Evolutionary conservation across 176 grass and related monocot genomes (phyloP).

Genomic region (Oryza brachyantha): DNA sequence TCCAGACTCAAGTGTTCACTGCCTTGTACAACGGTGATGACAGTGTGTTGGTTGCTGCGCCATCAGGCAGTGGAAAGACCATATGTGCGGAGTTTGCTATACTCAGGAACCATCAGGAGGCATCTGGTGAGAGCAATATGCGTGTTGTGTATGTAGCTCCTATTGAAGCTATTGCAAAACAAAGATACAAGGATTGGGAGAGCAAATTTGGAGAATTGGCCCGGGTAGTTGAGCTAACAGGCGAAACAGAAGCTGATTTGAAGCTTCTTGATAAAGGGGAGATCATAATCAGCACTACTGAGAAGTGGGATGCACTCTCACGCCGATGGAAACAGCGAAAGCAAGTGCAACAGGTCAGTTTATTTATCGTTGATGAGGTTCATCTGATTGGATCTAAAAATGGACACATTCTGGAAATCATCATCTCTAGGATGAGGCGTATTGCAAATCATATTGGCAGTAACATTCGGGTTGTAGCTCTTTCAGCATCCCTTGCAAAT

Average conservation of each 20-base stretch:
- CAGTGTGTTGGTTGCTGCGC: conserved; percentile 87
- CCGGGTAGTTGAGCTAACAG: conserved; percentile 85
- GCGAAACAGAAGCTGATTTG: conserved; percentile 80
- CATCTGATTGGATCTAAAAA: conserved; percentile 86
- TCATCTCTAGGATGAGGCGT: conserved; percentile 94
- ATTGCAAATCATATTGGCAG: conserved; percentile 81
- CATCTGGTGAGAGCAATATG: conserved; percentile 60
- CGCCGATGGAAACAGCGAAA: conserved; percentile 94
- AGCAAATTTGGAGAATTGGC: conserved; percentile 72
- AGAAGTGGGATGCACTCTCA: conserved; percentile 94
- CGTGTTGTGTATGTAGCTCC: conserved; percentile 89
- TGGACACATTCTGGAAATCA: conserved; percentile 78
- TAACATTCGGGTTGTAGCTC: conserved; percentile 84
- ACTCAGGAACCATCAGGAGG: conserved; percentile 75
- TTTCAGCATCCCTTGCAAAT: conserved; percentile 93
- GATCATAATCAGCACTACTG: conserved; percentile 95
- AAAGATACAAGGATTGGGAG: conserved; percentile 85
- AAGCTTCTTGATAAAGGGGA: conserved; percentile 92
- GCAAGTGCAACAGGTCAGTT: conserved; percentile 76
- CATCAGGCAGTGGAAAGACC: conserved; percentile 92
- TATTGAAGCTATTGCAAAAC: conserved; percentile 86
- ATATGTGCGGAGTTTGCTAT: conserved; percentile 97
- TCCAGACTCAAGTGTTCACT: conserved; percentile 96
- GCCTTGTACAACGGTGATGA: conserved; percentile 87
- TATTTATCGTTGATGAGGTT: conserved; percentile 96